Conservation (phyloP, 129 eudicot species). For the Helichrysum umbraculigerum region DNA sequence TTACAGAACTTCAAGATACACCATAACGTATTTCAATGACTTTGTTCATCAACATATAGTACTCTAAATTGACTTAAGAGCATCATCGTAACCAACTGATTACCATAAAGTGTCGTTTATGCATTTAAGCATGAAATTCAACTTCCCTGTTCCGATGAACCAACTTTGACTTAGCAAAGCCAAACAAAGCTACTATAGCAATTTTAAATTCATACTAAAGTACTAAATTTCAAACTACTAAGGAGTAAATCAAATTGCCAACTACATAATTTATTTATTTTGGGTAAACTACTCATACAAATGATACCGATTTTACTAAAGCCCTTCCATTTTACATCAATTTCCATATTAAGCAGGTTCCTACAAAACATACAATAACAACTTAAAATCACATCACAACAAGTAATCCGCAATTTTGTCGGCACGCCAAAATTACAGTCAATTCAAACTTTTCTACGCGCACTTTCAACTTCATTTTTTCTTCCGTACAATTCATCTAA, state of each 20-base stretch:
- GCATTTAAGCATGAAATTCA: conserved; percentile 13
- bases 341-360: conserved; percentile 18
- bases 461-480: not conserved
- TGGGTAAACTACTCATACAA: not conserved
- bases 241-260: not conserved
- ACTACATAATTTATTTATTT: not conserved
- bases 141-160: not conserved
- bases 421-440: conserved; percentile 26
- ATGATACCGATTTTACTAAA: not conserved
- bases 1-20: no score
- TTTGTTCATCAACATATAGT: not conserved
- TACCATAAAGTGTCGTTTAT: not conserved
- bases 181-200: conserved; percentile 17
- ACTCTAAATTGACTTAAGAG: not conserved
- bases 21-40: no score
- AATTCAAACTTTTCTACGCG: not conserved
- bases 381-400: not conserved
- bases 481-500: not conserved
- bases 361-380: conserved; percentile 6
- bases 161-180: conserved; percentile 19
- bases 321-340: conserved; percentile 5
- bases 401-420: conserved; percentile 18
- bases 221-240: conserved; percentile 1
- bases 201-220: not conserved
- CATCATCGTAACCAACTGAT: not conserved